phyloP scores from a whole-genome alignment of 768 basidiomycete genomes.

The Pulveroboletus sp. region DNA sequence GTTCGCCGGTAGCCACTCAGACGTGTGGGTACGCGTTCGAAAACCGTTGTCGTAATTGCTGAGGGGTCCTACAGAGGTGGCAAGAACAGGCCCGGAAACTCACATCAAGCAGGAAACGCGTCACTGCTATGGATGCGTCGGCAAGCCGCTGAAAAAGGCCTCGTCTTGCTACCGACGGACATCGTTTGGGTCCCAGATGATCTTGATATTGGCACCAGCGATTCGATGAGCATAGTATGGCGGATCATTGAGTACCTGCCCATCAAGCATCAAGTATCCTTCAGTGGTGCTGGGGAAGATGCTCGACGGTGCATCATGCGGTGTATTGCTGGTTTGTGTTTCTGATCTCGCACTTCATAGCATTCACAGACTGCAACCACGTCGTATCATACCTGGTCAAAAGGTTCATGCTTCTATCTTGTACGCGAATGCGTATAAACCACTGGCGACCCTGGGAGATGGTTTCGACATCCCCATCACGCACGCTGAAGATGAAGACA shows the following conservation, averaged over 20 bases:
- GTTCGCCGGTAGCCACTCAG: constrained; percentile 50
- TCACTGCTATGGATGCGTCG: constrained; percentile 34
- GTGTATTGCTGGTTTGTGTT: background rate
- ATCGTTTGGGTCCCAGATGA: constrained; percentile 28
- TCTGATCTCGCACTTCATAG: constrained; percentile 5
- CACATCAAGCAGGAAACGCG: constrained; percentile 22
- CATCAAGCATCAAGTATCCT: constrained; percentile 22
- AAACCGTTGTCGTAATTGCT: background rate
- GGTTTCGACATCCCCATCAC: constrained; percentile 22
- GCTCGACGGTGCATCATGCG: constrained; percentile 12
- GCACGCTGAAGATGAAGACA: background rate
- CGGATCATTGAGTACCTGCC: constrained; percentile 18
- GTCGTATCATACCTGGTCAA: constrained; percentile 27
- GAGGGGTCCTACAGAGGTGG: constrained; percentile 21
- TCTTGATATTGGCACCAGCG: constrained; percentile 18
- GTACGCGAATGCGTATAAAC: constrained; percentile 19
- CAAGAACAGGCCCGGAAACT: constrained; percentile 19
- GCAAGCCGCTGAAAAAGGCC: constrained; percentile 26
- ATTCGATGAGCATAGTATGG: constrained; percentile 21
- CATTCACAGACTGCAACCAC: constrained; percentile 16
- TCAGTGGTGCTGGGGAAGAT: constrained; percentile 16
- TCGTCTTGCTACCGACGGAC: constrained; percentile 25
- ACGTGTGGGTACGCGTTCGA: constrained; percentile 22
- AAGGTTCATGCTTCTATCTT: constrained; percentile 26
- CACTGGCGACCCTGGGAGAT: constrained; percentile 16